Evolutionary conservation across 345 rosid species (phyloP).

Genomic region (Syzygium oleosum): DNA sequence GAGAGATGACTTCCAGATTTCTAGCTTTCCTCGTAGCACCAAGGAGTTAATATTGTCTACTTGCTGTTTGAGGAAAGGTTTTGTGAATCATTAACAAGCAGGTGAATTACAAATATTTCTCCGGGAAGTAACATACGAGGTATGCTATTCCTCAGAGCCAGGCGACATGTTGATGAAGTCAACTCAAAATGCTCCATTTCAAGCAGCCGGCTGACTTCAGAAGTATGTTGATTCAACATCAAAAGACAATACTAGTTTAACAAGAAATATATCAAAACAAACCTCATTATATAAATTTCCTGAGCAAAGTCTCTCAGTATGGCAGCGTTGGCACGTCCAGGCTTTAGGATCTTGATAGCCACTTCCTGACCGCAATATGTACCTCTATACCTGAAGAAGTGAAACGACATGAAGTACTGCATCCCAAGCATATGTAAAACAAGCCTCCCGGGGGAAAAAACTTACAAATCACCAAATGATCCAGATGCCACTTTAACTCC

Average conservation of each 20-base stretch:
- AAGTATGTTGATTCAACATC: background rate
- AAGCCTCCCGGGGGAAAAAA: background rate
- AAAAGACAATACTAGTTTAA: background rate
- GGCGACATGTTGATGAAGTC: background rate
- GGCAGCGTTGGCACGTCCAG: constrained; percentile 66
- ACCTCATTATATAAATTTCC: constrained; percentile 98
- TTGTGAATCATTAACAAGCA: background rate
- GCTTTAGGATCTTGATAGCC: constrained; percentile 85
- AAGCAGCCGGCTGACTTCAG: background rate
- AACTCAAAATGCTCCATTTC: background rate
- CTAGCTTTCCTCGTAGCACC: background rate
- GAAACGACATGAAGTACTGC: background rate
- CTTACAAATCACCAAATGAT: constrained; percentile 86
- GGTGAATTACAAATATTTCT: background rate
- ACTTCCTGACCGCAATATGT: constrained; percentile 93
- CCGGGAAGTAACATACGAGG: background rate
- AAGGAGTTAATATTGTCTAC: background rate
- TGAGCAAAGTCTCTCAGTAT: constrained; percentile 85
- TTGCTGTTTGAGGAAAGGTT: background rate
- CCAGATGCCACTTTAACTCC: constrained; percentile 84
- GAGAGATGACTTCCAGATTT: background rate
- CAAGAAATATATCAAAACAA: constrained; percentile 9
- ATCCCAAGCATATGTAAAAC: background rate
- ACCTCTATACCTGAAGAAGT: constrained; percentile 60
- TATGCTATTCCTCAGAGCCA: background rate